Conservation (phyloP, 257 asterid genomes). For the Nicotiana tomentosiformis region DNA sequence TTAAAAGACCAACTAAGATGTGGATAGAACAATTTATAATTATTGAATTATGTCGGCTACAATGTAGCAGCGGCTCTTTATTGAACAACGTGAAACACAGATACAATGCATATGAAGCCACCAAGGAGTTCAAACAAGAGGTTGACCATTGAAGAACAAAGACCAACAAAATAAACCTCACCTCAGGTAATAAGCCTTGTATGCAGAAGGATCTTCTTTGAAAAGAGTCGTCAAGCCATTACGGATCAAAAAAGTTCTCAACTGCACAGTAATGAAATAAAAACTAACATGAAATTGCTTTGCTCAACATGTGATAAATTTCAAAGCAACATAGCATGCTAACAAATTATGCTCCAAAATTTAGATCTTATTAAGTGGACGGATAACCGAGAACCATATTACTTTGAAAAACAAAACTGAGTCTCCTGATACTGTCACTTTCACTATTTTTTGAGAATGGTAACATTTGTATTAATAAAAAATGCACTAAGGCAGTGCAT, state of each 20-base stretch:
- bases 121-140: neutral
- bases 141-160: neutral
- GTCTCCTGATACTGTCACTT: neutral
- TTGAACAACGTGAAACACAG: neutral
- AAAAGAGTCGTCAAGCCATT: conserved; percentile 87
- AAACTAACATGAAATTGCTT: neutral
- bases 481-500: too few relatives aligned
- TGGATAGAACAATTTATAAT: neutral
- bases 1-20: neutral
- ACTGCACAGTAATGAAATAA: conserved; percentile 36
- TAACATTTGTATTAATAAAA: too few relatives aligned
- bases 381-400: neutral
- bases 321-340: conserved; percentile 6
- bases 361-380: neutral
- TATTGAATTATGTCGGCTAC: neutral
- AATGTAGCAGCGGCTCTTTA: neutral
- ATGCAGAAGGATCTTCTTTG: conserved; percentile 86
- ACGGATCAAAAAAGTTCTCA: conserved; percentile 85
- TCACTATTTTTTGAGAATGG: too few relatives aligned
- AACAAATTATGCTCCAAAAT: neutral
- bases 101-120: neutral
- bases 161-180: conserved; percentile 22
- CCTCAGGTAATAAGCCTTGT: conserved; percentile 88
- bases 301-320: neutral
- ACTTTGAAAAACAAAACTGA: neutral